Evolutionary conservation across 768 basidiomycete genomes (phyloP).

Genomic region (Amanita muscaria): DNA sequence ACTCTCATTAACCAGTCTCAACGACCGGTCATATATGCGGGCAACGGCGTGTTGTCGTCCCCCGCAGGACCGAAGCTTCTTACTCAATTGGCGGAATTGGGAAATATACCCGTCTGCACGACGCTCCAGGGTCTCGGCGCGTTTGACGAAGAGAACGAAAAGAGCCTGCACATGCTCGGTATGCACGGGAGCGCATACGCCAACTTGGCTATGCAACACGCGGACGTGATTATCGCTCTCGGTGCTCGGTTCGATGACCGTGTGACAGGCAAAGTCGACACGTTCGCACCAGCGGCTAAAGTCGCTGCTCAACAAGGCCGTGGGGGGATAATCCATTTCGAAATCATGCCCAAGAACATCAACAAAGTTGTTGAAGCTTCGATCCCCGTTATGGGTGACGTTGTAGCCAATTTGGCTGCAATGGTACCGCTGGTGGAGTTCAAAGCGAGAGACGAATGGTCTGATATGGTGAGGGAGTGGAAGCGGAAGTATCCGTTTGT

Average conservation of each 20-base stretch:
- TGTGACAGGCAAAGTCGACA: conserved; percentile 83
- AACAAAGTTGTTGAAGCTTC: conserved; percentile 97
- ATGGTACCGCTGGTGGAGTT: conserved; percentile 73
- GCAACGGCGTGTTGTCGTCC: conserved; percentile 80
- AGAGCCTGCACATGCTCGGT: conserved; percentile 92
- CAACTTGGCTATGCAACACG: conserved; percentile 95
- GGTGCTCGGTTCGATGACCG: conserved; percentile 97
- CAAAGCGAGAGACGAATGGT: conserved; percentile 70
- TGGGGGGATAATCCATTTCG: conserved; percentile 98
- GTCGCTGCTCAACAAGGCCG: conserved; percentile 78
- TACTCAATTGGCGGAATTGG: conserved; percentile 64
- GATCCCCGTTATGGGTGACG: conserved; percentile 91
- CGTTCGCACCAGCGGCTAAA: conserved; percentile 85
- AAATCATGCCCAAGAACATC: conserved; percentile 97
- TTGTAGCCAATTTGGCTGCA: conserved; percentile 69
- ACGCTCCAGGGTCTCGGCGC: conserved; percentile 94
- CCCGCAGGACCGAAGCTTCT: conserved; percentile 78
- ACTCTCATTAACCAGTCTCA: conserved; percentile 87
- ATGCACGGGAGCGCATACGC: conserved; percentile 99
- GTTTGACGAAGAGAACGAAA: conserved; percentile 84
- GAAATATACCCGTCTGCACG: conserved; percentile 95
- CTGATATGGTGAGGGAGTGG: conserved; percentile 73
- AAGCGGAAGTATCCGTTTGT: conserved; percentile 89
- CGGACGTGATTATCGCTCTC: conserved; percentile 95
- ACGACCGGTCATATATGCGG: conserved; percentile 88